Evolutionary conservation across 352 stramenopile genomes (phyloP).

Genomic region (Globisporangium takayamanum): DNA sequence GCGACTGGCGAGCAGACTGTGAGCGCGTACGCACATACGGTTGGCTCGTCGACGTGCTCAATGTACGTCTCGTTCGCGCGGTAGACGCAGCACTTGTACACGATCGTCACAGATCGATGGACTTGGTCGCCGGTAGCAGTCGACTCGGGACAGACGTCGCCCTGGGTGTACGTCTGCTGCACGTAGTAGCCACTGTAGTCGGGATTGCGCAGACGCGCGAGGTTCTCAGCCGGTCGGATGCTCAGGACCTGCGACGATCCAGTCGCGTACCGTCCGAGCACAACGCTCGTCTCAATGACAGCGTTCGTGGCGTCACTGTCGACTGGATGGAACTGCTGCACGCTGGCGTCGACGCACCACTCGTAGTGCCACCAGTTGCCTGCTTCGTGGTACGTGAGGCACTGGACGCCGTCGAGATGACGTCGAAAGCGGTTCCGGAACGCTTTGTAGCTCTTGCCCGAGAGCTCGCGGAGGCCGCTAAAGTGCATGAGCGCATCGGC

Average conservation of each 20-base stretch:
- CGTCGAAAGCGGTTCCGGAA: slow-evolving; percentile 71
- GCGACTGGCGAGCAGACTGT: slow-evolving; percentile 67
- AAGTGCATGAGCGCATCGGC: slow-evolving; percentile 23
- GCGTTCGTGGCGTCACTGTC: background rate
- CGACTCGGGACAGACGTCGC: slow-evolving; percentile 31
- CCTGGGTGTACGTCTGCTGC: slow-evolving; percentile 40
- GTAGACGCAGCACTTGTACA: slow-evolving; percentile 73
- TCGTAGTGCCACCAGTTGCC: slow-evolving; percentile 82
- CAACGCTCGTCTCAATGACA: slow-evolving; percentile 21
- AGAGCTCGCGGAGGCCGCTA: slow-evolving; percentile 54
- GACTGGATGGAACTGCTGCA: slow-evolving; percentile 61
- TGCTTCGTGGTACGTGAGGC: slow-evolving; percentile 51
- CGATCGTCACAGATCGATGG: slow-evolving; percentile 29
- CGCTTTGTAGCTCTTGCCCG: slow-evolving; percentile 45
- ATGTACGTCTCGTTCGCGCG: slow-evolving; percentile 83
- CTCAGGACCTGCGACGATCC: slow-evolving; percentile 29
- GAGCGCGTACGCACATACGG: slow-evolving; percentile 50
- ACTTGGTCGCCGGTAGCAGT: slow-evolving; percentile 5
- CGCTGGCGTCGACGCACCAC: slow-evolving; percentile 66
- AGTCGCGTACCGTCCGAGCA: slow-evolving; percentile 34
- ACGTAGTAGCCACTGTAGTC: slow-evolving; percentile 51
- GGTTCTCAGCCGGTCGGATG: slow-evolving; percentile 32
- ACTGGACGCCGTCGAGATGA: slow-evolving; percentile 39
- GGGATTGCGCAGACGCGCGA: slow-evolving; percentile 30
- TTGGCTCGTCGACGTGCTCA: slow-evolving; percentile 47